A percentile compares a stretch with the other conserved stretches of the same genome.
Evolutionary conservation across 768 basidiomycete genomes (phyloP).

Genomic region (Termitomyces sp.): DNA sequence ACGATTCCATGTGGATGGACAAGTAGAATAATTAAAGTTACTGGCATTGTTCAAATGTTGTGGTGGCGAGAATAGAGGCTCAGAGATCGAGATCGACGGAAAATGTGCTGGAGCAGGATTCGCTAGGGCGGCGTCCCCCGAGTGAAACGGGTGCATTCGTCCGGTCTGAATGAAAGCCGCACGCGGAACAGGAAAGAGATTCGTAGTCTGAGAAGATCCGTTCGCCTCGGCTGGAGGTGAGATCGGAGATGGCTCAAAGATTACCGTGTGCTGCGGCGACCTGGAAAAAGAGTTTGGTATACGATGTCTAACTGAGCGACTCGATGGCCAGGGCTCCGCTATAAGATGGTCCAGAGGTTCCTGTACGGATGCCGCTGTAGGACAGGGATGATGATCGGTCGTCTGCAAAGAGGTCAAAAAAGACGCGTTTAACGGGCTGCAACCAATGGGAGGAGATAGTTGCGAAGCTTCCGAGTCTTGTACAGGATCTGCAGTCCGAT

Average conservation of each 20-base stretch:
- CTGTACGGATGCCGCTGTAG: background rate
- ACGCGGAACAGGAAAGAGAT: background rate
- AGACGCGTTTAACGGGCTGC: background rate
- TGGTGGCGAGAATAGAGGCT: background rate
- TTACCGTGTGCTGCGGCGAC: background rate
- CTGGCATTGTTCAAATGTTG: background rate
- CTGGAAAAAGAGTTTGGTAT: background rate
- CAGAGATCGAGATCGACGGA: background rate
- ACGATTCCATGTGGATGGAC: background rate
- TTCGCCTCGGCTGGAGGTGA: background rate
- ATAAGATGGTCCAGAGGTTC: background rate
- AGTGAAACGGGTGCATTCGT: no score
- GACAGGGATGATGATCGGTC: background rate
- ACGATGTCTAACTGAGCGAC: no score
- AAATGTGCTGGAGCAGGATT: background rate
- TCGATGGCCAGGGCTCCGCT: background rate
- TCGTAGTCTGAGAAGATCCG: background rate
- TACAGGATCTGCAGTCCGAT: background rate
- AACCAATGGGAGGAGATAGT: background rate
- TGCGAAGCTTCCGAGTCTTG: background rate
- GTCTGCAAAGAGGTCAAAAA: background rate
- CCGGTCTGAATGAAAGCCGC: no score
- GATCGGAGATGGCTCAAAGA: background rate
- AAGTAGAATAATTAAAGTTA: background rate
- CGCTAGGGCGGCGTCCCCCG: background rate